phyloP scores from a whole-genome alignment of 2,329 filamentous ascomycete genomes.

The Nothopassalora personata region DNA sequence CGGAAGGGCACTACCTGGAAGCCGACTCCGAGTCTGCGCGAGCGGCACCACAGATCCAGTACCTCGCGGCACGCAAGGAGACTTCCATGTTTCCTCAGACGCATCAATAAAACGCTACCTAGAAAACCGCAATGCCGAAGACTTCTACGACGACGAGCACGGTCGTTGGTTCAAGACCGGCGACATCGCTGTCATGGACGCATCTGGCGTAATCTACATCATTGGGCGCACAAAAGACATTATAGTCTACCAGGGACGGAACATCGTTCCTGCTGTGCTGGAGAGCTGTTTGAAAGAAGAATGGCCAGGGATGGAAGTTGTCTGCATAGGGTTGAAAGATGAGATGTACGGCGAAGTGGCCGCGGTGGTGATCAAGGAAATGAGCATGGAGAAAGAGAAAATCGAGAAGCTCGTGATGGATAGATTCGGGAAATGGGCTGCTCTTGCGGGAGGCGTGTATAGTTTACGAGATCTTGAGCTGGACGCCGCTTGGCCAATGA shows the following conservation, averaged over 20 bases:
- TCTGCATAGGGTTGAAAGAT: neutral
- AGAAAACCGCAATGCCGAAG: neutral
- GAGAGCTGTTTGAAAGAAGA: constrained; percentile 9
- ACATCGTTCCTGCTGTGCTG: constrained; percentile 8
- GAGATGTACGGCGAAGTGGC: neutral
- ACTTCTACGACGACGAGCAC: neutral
- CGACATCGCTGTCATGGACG: constrained; percentile 12
- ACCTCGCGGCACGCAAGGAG: neutral
- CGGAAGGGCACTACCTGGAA: neutral
- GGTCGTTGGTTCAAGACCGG: constrained; percentile 18
- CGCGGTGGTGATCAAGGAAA: neutral
- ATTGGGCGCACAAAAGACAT: constrained; percentile 13
- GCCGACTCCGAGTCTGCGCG: neutral
- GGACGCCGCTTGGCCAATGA: neutral
- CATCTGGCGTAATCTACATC: constrained; percentile 7
- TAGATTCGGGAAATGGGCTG: neutral
- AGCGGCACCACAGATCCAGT: neutral
- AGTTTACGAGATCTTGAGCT: neutral
- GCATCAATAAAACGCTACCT: neutral
- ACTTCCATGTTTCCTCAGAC: neutral
- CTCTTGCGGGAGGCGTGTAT: neutral
- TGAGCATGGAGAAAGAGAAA: neutral
- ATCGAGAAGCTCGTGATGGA: neutral
- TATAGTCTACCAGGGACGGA: constrained; percentile 4
- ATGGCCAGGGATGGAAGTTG: neutral